These are phyloP conservation scores for Raddia guianensis DNA, from an alignment of 176 grass and related monocot species.

Conservation along the genomic window DNA sequence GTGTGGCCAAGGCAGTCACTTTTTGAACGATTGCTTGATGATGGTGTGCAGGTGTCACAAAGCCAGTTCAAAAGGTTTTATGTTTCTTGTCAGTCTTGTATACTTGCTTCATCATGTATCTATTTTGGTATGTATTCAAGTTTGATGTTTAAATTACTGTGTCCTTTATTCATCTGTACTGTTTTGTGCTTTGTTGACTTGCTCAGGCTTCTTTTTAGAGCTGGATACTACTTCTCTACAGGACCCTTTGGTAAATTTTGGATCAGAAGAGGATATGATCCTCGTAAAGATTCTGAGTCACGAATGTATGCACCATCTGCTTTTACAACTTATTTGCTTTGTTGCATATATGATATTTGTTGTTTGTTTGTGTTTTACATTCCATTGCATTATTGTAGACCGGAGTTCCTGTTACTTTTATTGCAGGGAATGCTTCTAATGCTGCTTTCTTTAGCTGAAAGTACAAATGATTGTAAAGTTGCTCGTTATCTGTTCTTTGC, in stretches of 20 bases:
- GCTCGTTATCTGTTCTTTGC: background rate
- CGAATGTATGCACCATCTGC: slow-evolving; percentile 57
- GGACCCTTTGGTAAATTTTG: slow-evolving; percentile 90
- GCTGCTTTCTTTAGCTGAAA: background rate
- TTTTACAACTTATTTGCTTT: slow-evolving; percentile 16
- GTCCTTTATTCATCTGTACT: slow-evolving; percentile 22
- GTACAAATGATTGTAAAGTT: background rate
- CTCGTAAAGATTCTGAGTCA: slow-evolving; percentile 80
- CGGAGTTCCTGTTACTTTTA: background rate
- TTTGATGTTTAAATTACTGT: slow-evolving; percentile 6
- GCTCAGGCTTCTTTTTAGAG: slow-evolving; percentile 89
- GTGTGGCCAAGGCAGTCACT: slow-evolving; percentile 93
- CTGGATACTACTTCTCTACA: slow-evolving; percentile 93
- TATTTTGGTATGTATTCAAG: slow-evolving; percentile 22
- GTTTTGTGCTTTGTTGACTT: slow-evolving; percentile 39
- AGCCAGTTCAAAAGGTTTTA: slow-evolving; percentile 75
- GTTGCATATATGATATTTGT: slow-evolving; percentile 3
- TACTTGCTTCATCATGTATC: slow-evolving; percentile 19
- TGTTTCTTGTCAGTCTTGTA: slow-evolving; percentile 32
- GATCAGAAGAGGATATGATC: slow-evolving; percentile 96
- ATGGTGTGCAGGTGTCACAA: slow-evolving; percentile 66
- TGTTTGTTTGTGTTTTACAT: slow-evolving; percentile 36
- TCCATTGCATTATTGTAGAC: slow-evolving; percentile 26
- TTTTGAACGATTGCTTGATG: slow-evolving; percentile 69
- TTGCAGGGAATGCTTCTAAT: slow-evolving; percentile 26